Base-by-base conservation (phyloP, 2,329 filamentous ascomycete species). In the Dothideomycetes sp. region DNA sequence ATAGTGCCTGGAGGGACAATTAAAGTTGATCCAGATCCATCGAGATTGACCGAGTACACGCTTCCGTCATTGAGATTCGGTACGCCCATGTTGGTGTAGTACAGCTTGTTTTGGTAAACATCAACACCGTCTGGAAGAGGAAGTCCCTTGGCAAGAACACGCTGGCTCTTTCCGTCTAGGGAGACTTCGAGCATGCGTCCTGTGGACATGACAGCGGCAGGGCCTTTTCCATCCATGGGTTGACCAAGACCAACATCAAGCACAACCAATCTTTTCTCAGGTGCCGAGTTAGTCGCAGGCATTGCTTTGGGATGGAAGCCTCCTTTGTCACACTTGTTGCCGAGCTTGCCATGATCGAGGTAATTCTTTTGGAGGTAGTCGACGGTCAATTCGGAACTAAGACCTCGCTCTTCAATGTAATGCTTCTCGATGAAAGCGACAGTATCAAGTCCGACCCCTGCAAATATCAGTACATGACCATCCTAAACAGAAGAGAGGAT, bases 381-480 rank as follows among this genome's bases (percentile, higher is more conserved):
- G 10, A 71, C 58, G 0, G 67, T 66, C 10, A 62, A 57, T 1
- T 53, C 53, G 0, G 54, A 37, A 2, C 59, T 49, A 0, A 74
- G 55, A 1, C 62, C 59, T 4, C 71, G 64, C 49, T 74, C 71
- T 2, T 61, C 46, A 39, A 74, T 59, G 49, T 75, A 74, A 45
- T 74, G 66, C 23, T 65, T 49, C 45, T 76, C 71, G 36, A 76
- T 74, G 39, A 70, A 64, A 0, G 65, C 59, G 3, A 74, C 69
- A 0, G 69, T 74, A 41, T 76, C 71, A 1, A 75, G 56, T 0
- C 70, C 71, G 18, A 74, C 64, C n/a, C 27, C 15, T 10, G 4
- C 15, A n/a, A n/a, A 13, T 11, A n/a, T 28, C 25, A 28, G 25
- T 13, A 28, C 7, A n/a, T 28, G 9, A 27, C n/a, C n/a, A n/a